phyloP scores from a whole-genome alignment of 805 yeast genomes.

The Candida incommunis region DNA sequence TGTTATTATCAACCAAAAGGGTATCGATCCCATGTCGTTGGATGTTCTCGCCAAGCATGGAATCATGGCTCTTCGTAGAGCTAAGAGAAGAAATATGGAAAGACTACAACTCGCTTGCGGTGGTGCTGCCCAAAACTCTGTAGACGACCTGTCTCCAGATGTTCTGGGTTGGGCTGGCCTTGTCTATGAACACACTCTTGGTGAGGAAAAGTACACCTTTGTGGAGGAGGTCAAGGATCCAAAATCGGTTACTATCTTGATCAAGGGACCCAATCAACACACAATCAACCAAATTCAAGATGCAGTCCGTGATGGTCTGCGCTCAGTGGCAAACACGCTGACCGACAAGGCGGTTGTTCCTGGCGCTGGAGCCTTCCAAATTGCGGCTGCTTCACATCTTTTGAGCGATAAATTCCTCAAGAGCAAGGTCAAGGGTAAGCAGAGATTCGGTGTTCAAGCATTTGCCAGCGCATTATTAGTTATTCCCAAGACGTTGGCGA shows the following conservation, averaged over 20 bases:
- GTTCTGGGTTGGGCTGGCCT: constrained; percentile 80
- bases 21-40: constrained; percentile 95
- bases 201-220: constrained; percentile 95
- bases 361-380: constrained; percentile 94
- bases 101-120: constrained; percentile 92
- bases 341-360: constrained; percentile 79
- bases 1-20: constrained; percentile 94
- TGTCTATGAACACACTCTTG: constrained; percentile 84
- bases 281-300: constrained; percentile 86
- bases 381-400: constrained; percentile 65
- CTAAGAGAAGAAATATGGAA: constrained; percentile 98
- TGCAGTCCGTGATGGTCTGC: constrained; percentile 92
- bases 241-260: constrained; percentile 78
- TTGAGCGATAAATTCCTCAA: constrained; percentile 35
- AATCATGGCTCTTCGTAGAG: constrained; percentile 90
- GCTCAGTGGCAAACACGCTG: constrained; percentile 85
- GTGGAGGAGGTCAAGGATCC: constrained; percentile 81
- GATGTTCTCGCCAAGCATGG: constrained; percentile 88
- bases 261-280: constrained; percentile 87
- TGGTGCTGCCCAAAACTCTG: constrained; percentile 95
- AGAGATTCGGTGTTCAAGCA: constrained; percentile 82
- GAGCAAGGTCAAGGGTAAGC: constrained; percentile 62
- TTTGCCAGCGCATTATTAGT: constrained; percentile 85
- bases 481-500: constrained; percentile 83
- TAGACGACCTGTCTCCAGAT: constrained; percentile 73